Base-by-base conservation (phyloP, 495 filamentous ascomycete genomes). In the Mycothermus thermophilus region DNA sequence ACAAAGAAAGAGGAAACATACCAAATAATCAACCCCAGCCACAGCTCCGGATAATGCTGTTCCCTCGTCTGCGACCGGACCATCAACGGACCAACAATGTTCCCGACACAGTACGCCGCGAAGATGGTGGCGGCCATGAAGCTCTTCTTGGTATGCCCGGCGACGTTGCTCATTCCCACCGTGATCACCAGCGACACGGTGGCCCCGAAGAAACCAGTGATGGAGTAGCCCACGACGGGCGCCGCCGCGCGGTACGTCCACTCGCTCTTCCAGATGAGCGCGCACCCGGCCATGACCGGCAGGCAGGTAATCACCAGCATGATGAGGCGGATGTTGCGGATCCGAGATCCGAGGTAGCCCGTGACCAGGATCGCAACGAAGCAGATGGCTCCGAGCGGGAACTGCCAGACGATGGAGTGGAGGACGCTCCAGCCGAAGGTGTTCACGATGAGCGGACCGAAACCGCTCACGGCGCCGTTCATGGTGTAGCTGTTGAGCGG, bases 121-220 rank as follows among this genome's bases (percentile, higher is more conserved):
- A 83, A 85, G 18, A 80, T 77, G 2, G 73, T 73, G 0, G 75
- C 73, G 0, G 77, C 74, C 63, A 76, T 83, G 41, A 75, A 66
- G 36, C 71, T 75, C 60, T 83, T 83, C 55, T 88, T 88, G 5
- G 79, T 85, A 12, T 77, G 71, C 0, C 81, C 81, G 1, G 80
- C 80, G 1, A 85, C 72, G 43, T 85, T 83, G 12, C 70, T 68
- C 51, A 79, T 80, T 0, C 77, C 78, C 1, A 80, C 43, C 0
- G 69, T 74, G 35, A 84, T 77, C 28, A 74, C 72, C 19, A 83
- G 54, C 18, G 66, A 72, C 0, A 78, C 75, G 0, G 77, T 72
- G 1, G 67, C 72, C 0, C 76, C 80, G 31, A 80, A 81, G 47
- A 77, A 78, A 0, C 80, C 78, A 20, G 77, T 76, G 13, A 83